These are phyloP conservation scores for Barnettozyma vustinii DNA, from an alignment of 805 yeast species.

Conservation along the genomic window DNA sequence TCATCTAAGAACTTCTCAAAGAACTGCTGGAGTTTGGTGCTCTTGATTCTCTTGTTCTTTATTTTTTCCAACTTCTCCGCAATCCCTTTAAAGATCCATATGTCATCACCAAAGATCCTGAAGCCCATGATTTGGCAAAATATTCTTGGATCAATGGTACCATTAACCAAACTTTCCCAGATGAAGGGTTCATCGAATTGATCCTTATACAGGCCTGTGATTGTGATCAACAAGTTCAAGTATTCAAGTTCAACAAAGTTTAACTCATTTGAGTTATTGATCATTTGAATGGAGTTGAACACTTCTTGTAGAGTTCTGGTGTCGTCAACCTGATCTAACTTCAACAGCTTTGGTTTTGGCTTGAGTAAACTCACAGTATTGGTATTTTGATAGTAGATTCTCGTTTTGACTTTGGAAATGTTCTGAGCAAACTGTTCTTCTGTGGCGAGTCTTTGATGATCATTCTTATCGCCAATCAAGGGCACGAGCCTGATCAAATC, in stretches of 20 bases:
- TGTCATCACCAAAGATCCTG: slow-evolving; percentile 14
- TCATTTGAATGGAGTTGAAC: slow-evolving; percentile 21
- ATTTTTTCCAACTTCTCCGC: slow-evolving; percentile 9
- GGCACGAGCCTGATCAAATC: slow-evolving; percentile 16
- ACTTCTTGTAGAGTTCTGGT: slow-evolving; percentile 18
- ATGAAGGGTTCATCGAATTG: slow-evolving; percentile 9
- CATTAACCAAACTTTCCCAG: slow-evolving; percentile 25
- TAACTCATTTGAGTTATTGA: slow-evolving; percentile 29
- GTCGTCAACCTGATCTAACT: slow-evolving; percentile 6
- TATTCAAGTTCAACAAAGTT: slow-evolving; percentile 34
- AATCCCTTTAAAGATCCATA: slow-evolving; percentile 22
- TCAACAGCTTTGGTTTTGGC: slow-evolving; percentile 21
- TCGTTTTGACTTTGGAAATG: slow-evolving; percentile 13
- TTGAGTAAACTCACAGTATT: slow-evolving; percentile 13
- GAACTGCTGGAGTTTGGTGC: slow-evolving; percentile 16
- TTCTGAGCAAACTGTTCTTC: slow-evolving; percentile 18
- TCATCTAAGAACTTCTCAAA: slow-evolving; percentile 18
- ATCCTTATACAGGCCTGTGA: slow-evolving; percentile 24
- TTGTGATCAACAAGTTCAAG: slow-evolving; percentile 30
- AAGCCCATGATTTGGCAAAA: slow-evolving; percentile 16
- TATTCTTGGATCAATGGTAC: slow-evolving; percentile 23
- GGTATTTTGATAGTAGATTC: slow-evolving; percentile 8
- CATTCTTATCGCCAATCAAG: slow-evolving; percentile 2
- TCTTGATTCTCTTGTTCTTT: slow-evolving; percentile 9
- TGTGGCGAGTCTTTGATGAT: slow-evolving; percentile 4